Conservation (phyloP, 2,329 filamentous ascomycete species). For the Juglanconis oblonga region DNA sequence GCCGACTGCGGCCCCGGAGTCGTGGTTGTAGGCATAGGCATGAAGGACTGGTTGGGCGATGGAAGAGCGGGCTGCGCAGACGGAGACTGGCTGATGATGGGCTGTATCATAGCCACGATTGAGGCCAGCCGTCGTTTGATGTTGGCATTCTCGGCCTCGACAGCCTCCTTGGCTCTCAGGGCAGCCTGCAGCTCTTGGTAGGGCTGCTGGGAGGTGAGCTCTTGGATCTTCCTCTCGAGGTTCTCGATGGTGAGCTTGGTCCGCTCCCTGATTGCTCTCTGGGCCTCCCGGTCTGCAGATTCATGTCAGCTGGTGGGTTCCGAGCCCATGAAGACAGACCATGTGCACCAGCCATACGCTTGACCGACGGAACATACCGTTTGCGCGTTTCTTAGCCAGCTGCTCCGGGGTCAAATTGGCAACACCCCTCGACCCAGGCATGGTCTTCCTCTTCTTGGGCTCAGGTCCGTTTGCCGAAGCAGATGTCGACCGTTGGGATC, state of each 20-base stretch:
- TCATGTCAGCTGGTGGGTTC: background rate
- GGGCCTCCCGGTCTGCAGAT: conserved; percentile 73
- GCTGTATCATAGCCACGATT: conserved; percentile 63
- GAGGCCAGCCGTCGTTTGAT: conserved; percentile 66
- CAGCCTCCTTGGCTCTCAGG: conserved; percentile 70
- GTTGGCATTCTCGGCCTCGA: conserved; percentile 77
- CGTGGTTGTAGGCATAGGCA: conserved; percentile 21
- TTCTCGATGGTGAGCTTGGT: conserved; percentile 77
- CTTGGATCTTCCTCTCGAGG: conserved; percentile 68
- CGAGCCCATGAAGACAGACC: background rate
- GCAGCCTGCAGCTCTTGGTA: conserved; percentile 80
- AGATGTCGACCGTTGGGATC: conserved; percentile 7
- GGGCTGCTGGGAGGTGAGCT: conserved; percentile 75
- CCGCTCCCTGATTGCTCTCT: conserved; percentile 78
- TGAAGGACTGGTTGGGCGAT: conserved; percentile 26
- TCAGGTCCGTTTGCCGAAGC: conserved; percentile 9
- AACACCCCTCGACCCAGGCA: conserved; percentile 46
- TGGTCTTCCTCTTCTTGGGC: conserved; percentile 45
- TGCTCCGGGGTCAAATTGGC: conserved; percentile 71
- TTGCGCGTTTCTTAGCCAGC: conserved; percentile 63
- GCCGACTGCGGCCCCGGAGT: conserved; percentile 22
- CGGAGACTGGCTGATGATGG: conserved; percentile 41
- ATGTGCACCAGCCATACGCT: background rate
- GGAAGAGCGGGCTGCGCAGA: conserved; percentile 21
- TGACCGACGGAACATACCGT: conserved; percentile 39